These are phyloP conservation scores for Crithidia acanthocephali DNA, from an alignment of 208 protist genomes.

Conservation along the genomic window DNA sequence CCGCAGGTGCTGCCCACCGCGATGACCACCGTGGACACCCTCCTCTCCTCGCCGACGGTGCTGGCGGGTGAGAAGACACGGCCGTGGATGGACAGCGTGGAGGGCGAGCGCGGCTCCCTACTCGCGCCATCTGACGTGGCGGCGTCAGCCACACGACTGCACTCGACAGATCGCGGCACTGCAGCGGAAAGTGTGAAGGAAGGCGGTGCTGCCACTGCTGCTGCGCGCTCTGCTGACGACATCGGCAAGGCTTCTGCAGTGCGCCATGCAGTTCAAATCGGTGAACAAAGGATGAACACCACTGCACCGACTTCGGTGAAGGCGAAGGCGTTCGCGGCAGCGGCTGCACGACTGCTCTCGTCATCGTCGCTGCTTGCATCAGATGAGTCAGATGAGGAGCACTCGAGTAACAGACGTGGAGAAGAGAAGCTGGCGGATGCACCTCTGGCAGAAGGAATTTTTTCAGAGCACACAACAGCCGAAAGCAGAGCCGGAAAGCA, in stretches of 20 bases:
- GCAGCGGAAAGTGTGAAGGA: no score
- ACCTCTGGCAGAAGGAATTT: no score
- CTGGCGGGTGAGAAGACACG: slow-evolving; percentile 14
- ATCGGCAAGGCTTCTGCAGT: no score
- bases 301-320: not conserved
- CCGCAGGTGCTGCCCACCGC: not conserved
- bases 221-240: no score
- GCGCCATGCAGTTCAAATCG: no score
- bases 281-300: not conserved
- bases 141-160: no score
- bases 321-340: not conserved
- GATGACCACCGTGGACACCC: not conserved
- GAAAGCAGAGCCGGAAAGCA: no score
- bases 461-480: no score
- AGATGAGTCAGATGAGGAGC: not conserved
- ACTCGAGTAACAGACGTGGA: no score
- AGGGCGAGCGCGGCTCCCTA: not conserved
- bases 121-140: not conserved
- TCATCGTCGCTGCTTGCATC: not conserved
- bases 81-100: slow-evolving; percentile 11
- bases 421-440: no score
- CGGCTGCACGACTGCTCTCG: not conserved
- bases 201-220: no score
- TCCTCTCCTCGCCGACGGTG: slow-evolving; percentile 2
- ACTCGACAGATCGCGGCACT: no score